Conservation (phyloP, 129 eudicot species). For the Lonicera japonica region DNA sequence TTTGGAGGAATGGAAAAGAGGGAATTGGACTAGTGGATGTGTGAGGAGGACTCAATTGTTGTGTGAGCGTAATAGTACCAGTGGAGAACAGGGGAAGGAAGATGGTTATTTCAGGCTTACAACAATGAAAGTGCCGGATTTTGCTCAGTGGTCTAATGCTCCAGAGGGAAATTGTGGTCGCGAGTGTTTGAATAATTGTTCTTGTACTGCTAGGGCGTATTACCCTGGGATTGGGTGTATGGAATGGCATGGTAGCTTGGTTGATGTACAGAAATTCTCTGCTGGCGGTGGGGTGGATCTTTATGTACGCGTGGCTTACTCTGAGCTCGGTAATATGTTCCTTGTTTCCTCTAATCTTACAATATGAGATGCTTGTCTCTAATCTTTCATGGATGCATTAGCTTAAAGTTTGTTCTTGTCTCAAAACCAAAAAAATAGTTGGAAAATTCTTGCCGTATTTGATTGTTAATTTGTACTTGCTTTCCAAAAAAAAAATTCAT, state of each 20-base stretch:
- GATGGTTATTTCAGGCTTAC: slow-evolving; percentile 33
- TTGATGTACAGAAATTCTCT: slow-evolving; percentile 16
- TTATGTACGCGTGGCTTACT: slow-evolving; percentile 28
- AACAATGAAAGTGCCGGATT: slow-evolving; percentile 36
- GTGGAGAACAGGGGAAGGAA: neutral
- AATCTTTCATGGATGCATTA: too few species aligned
- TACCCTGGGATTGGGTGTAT: slow-evolving; percentile 22
- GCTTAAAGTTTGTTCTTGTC: neutral
- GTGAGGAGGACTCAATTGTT: slow-evolving; percentile 22
- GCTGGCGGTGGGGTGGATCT: slow-evolving; percentile 18
- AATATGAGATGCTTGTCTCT: too few species aligned
- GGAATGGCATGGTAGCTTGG: slow-evolving; percentile 25
- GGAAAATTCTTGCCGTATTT: too few species aligned
- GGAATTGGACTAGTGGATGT: slow-evolving; percentile 51
- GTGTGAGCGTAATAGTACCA: slow-evolving; percentile 12
- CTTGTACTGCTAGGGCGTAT: slow-evolving; percentile 26
- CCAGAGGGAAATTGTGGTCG: slow-evolving; percentile 15
- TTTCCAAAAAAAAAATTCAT: too few species aligned
- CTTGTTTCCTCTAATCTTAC: too few species aligned
- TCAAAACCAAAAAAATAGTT: neutral
- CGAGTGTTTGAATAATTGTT: slow-evolving; percentile 27
- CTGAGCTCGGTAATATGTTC: slow-evolving; percentile 28
- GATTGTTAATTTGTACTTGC: too few species aligned
- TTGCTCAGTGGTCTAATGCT: slow-evolving; percentile 6
- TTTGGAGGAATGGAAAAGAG: slow-evolving; percentile 28